A percentile compares a stretch with the other conserved stretches of the same genome.
These are phyloP conservation scores for Pestalotiopsis fici DNA, from an alignment of 2,329 filamentous ascomycete genomes.

Conservation along the genomic window DNA sequence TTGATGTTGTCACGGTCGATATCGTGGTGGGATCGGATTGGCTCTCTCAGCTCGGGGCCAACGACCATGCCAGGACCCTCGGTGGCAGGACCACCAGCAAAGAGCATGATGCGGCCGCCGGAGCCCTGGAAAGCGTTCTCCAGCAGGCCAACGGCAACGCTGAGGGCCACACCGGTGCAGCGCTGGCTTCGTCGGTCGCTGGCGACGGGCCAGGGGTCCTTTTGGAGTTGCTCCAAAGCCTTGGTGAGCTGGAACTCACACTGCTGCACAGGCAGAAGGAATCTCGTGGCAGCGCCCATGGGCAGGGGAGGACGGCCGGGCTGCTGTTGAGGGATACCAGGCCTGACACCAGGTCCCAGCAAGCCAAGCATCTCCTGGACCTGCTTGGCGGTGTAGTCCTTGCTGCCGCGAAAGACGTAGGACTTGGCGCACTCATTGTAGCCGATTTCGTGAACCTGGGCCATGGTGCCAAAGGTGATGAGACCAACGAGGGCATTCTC, in stretches of 20 bases:
- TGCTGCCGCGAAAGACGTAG: slow-evolving; percentile 96
- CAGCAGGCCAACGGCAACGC: slow-evolving; percentile 87
- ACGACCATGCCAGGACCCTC: slow-evolving; percentile 98
- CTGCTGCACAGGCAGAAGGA: slow-evolving; percentile 91
- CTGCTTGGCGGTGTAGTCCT: slow-evolving; percentile 97
- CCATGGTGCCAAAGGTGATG: slow-evolving; percentile 92
- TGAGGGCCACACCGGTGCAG: slow-evolving; percentile 95
- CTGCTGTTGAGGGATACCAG: slow-evolving; percentile 71
- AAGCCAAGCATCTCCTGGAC: slow-evolving; percentile 99
- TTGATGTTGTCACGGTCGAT: slow-evolving; percentile 99
- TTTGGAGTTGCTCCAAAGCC: slow-evolving; percentile 90
- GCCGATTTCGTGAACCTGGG: slow-evolving; percentile 96
- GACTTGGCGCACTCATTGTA: slow-evolving; percentile 98
- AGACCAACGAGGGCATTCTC: slow-evolving; percentile 81
- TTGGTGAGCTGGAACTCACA: slow-evolving; percentile 98
- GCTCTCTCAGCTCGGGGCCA: slow-evolving; percentile 90
- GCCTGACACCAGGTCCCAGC: slow-evolving; percentile 70
- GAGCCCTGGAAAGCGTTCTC: slow-evolving; percentile 96
- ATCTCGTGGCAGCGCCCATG: slow-evolving; percentile 81
- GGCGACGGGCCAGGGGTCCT: slow-evolving; percentile 95
- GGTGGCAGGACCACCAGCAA: slow-evolving; percentile 90
- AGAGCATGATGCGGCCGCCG: slow-evolving; percentile 94
- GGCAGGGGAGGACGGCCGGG: slow-evolving; percentile 74
- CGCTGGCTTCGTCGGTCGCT: slow-evolving; percentile 88
- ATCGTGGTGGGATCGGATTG: slow-evolving; percentile 96